Evolutionary conservation across 495 filamentous ascomycete genomes (phyloP).

Genomic region (Talaromyces nanjingensis): DNA sequence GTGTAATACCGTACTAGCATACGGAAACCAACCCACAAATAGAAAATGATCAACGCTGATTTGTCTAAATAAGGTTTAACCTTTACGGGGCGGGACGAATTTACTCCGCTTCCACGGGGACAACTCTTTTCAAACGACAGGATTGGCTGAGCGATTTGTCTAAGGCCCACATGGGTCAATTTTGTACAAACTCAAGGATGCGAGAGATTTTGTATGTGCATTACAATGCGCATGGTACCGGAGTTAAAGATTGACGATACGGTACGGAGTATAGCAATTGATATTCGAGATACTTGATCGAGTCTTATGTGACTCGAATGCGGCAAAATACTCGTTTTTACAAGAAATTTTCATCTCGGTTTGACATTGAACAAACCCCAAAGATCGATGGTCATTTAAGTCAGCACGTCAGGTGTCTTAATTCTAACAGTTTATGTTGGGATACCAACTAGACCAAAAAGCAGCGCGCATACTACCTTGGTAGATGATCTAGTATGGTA

Average conservation of each 20-base stretch:
- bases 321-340: no score
- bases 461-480: no score
- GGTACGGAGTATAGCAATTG: neutral
- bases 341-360: no score
- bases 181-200: neutral
- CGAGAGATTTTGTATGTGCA: neutral
- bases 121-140: neutral
- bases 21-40: neutral
- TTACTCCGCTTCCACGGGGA: neutral
- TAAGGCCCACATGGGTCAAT: neutral
- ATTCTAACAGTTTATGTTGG: no score
- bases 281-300: neutral
- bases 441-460: no score
- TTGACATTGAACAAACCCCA: no score
- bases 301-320: no score
- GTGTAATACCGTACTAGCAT: neutral
- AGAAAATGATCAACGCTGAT: neutral
- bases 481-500: no score
- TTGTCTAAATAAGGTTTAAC: neutral
- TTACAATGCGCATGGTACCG: neutral
- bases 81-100: neutral
- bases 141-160: neutral
- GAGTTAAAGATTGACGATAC: neutral
- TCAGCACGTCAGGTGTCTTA: neutral
- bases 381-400: neutral